Evolutionary conservation across 1,139 yeast genomes (phyloP), one percentile per base, ranked within the genome.

Genomic region (Pichia sp.): DNA sequence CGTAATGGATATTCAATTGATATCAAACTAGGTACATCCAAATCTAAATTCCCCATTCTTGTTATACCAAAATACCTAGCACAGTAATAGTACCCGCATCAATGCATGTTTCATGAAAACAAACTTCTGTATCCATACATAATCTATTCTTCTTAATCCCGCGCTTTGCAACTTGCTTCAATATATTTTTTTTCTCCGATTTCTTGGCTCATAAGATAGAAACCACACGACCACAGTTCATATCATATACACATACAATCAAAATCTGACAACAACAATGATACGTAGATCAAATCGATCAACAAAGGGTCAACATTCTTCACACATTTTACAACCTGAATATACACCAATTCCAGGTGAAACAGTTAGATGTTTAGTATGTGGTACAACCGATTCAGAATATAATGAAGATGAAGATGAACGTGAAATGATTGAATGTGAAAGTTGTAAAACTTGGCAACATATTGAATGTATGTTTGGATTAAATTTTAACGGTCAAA

Each of bases 1-100:
- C 71, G 69, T 30, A 86, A 67, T 0, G 98, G 98, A 47, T 84
- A 71, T 57, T 91, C 98, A 21, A 91, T 71, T 4, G 86, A 74
- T 10, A 84, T 67, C 28, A 79, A 75, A 52, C 79, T 81, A n/a
- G 94, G 93, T 4, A 83, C 69, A 53, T 82, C 91, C 59, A 82
- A 61, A 11, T 84, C 72, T 52, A 71, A 72, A 42, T 68, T 69
- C 31, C 71, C 68, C 1, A 30, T 30, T 30, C 10, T 22, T 22
- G 9, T 22, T 22, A 10, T 22, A 9, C 9, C 14, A 25, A 9
- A 25, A 25, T 5, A 10, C 28, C 7, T 25, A 10, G 12, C 14
- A 25, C 7, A 22, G 7, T 22, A 8, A 22, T 22, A 22, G 24
- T 22, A 22, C n/a, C n/a, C n/a, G n/a, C n/a, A n/a, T n/a, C n/a